Evolutionary conservation across 371 early-diverging fungal species (phyloP).

Genomic region (Mortierella sp.): DNA sequence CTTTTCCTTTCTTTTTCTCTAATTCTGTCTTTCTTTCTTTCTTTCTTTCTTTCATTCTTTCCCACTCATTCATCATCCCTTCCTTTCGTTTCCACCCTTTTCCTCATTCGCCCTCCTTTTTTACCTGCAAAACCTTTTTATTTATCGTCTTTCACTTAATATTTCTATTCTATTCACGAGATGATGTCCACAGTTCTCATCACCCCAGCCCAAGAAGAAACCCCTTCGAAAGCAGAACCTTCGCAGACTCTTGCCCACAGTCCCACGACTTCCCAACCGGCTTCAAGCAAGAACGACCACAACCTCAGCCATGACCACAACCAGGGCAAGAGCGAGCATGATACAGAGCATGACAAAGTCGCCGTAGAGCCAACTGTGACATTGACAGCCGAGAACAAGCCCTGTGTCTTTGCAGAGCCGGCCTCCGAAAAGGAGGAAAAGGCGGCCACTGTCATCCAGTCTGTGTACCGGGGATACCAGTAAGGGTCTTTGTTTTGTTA

Average conservation of each 20-base stretch:
- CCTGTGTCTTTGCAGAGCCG: not conserved
- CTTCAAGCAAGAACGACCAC: not conserved
- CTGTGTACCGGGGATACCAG: slow-evolving; percentile 41
- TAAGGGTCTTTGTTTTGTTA: not conserved
- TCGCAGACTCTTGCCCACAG: not conserved
- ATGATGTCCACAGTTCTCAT: not conserved
- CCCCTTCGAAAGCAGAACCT: not conserved
- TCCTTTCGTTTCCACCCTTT: not conserved
- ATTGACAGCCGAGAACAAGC: not conserved
- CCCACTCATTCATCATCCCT: not conserved
- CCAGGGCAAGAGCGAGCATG: not conserved
- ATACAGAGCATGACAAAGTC: not conserved
- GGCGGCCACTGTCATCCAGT: slow-evolving; percentile 38
- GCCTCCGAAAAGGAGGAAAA: slow-evolving; percentile 5
- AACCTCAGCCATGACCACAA: not conserved
- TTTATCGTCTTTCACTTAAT: not conserved
- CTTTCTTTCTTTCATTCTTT: not conserved
- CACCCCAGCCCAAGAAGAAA: not conserved
- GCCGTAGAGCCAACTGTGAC: not conserved
- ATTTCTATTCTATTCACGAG: not conserved
- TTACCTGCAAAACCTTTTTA: no score
- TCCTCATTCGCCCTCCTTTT: not conserved
- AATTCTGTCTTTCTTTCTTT: not conserved
- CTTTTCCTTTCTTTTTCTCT: not conserved
- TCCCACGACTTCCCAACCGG: not conserved